Base-by-base conservation (phyloP, 2,329 filamentous ascomycete species). In the Magnaporthales sp. region DNA sequence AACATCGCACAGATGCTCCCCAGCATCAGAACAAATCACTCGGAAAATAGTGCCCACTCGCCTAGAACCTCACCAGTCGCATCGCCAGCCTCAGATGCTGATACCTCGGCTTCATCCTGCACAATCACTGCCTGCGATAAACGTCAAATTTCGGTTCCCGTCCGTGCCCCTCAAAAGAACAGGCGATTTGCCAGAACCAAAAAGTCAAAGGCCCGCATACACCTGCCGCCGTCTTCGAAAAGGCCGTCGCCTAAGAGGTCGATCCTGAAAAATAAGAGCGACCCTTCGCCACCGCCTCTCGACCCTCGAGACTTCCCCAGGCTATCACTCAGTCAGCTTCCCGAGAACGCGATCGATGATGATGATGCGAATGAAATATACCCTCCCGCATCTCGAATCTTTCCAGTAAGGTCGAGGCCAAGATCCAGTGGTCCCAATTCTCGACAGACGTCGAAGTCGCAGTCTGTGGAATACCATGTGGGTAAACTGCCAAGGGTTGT, bases 161-260 rank as follows among this genome's bases (percentile, higher is more conserved):
- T 26, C 54, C 54, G 54, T 13, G n/a, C 54, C 24, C 54, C 22
- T 22, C 22, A 58, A 54, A 54, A 54, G 22, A 58, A 24, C n/a
- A 58, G 22, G 24, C 54, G 22, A 58, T 58, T 15, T 22, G 54
- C 24, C n/a, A 58, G 11, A 26, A 58, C 54, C 54, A 58, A 58
- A 26, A 58, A 58, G 22, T 87, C 86, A 0, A 78, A 80, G 24
- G 62, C 32, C 26, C 32, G 62, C 31, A n/a, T n/a, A 26, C 8
- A 24, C 4, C 32, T 64, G 11, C 38, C 62, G 4, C 62, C 62
- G 22, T 64, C 32, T 26, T 32, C 32, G 19, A 46, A 51, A 24
- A 38, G 32, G 30, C 24, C 62, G 26, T 46, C 31, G 19, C 62
- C 62, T 4, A 22, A 27, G 10, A 32, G 15, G 31, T 64, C 62